Conservation (phyloP, 2,329 filamentous ascomycete species). For the Plenodomus lindquistii region DNA sequence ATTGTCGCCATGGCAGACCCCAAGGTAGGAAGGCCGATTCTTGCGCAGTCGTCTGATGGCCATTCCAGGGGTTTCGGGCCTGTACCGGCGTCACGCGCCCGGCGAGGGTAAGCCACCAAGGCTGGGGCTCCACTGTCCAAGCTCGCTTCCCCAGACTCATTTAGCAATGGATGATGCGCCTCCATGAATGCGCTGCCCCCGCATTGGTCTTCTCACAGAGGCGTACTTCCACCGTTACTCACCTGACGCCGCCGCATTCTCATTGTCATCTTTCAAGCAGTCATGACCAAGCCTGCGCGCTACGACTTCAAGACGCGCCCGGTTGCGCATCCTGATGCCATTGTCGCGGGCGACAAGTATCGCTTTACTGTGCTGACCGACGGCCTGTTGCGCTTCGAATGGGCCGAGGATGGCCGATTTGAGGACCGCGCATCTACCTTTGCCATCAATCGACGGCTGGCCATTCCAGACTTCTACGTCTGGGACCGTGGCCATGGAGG, state of each 20-base stretch:
- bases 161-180: conserved; percentile 25
- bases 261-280: conserved; percentile 1
- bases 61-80: conserved; percentile 9
- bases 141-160: conserved; percentile 25
- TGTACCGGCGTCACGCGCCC: conserved; percentile 33
- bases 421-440: conserved; percentile 67
- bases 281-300: conserved; percentile 41
- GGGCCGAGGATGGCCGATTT: conserved; percentile 62
- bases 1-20: conserved; percentile 7
- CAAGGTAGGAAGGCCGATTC: conserved; percentile 19
- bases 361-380: conserved; percentile 64
- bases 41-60: conserved; percentile 23
- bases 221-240: conserved; percentile 10
- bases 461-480: conserved; percentile 54
- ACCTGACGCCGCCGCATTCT: conserved; percentile 10
- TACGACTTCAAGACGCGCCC: conserved; percentile 52
- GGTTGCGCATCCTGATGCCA: conserved; percentile 50
- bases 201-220: neutral
- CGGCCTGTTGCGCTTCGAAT: conserved; percentile 64
- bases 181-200: conserved; percentile 19
- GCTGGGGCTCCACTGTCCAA: conserved; percentile 17
- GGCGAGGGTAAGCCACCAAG: conserved; percentile 23
- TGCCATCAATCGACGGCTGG: conserved; percentile 59
- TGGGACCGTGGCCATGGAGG: conserved; percentile 48
- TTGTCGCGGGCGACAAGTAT: conserved; percentile 55